Base-by-base conservation (phyloP, 2,329 filamentous ascomycete genomes). In the Piedraia hortae region DNA sequence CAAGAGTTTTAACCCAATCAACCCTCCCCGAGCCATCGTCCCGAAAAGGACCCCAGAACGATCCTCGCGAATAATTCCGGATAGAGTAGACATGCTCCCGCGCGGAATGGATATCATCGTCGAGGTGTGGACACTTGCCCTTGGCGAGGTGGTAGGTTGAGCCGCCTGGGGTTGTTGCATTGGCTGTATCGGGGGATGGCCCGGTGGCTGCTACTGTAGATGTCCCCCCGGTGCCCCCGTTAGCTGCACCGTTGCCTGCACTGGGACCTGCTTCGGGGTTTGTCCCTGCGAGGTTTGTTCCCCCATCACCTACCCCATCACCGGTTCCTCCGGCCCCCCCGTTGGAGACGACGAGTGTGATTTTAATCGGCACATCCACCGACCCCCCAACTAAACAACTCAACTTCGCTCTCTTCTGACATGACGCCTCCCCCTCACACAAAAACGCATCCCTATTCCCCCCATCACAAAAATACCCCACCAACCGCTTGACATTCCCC, bases 1-100 rank as follows among this genome's bases (percentile, higher is more conserved):
- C 64, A 42, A 80, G 72, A 6, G 78, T 46, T 46, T 72, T 74
- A 42, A 80, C 70, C 73, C 73, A 82, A 42, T 82, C 71, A 0
- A 74, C 65, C 4, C 45, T 42, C 23, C 53, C 54, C 2, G 50
- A 54, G 2, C 56, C 60, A 35, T 78, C 70, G 21, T 59, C 48
- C 35, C 56, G 46, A 34, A 74, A 80, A 0, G 73, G 73, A 0
- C 73, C 73, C 71, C 72, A 80, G 16, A 52, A 40, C 1, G 57
- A 67, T 12, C 43, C 39, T 2, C 47, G 39, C 0, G 59, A 69
- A 41, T 75, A 73, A 31, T 67, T 55, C 1, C 72, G 53, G 21
- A 80, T 44, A 36, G 80, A 71, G 31, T 80, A 82, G 3, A 80
- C 68, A 28, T 61, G 59, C 20, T 62, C 59, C 24, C 62, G 56